A percentile compares a stretch with the other conserved stretches of the same genome.
Evolutionary conservation across 2,329 filamentous ascomycete genomes (phyloP).

Genomic region (Hymenoscyphus fraxineus): DNA sequence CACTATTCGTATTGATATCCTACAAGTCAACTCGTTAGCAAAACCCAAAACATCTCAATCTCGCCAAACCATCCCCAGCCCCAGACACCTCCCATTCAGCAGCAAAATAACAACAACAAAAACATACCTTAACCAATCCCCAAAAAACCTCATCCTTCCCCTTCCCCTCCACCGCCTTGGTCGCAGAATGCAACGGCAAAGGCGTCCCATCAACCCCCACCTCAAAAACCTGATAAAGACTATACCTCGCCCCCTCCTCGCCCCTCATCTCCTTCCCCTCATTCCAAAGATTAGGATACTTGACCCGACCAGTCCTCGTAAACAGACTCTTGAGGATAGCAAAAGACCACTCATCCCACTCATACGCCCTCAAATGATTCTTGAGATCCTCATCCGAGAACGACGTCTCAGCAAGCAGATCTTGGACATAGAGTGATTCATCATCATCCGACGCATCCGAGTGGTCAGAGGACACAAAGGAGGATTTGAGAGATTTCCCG

Average conservation of each 20-base stretch:
- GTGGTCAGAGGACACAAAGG: constrained; percentile 10
- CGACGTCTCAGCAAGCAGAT: not conserved
- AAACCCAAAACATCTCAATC: not conserved
- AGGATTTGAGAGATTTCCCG: constrained; percentile 3
- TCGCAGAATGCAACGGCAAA: constrained; percentile 5
- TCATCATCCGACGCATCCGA: constrained; percentile 7
- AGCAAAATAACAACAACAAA: not conserved
- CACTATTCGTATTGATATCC: constrained; percentile 9
- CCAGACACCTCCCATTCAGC: too few species aligned
- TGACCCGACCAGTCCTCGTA: not conserved
- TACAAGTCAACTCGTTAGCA: not conserved
- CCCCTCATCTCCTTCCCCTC: not conserved
- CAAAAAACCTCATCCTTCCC: constrained; percentile 11
- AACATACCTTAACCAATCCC: constrained; percentile 9
- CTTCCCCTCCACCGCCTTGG: not conserved
- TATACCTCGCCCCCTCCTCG: constrained; percentile 11
- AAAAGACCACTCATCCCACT: constrained; percentile 8
- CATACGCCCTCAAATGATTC: constrained; percentile 5
- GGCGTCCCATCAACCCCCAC: constrained; percentile 12
- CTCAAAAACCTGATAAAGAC: constrained; percentile 13
- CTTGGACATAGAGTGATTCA: constrained; percentile 12
- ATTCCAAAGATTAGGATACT: constrained; percentile 6
- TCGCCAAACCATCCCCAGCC: too few species aligned
- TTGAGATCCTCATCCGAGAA: constrained; percentile 8
- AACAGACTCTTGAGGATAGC: constrained; percentile 6